phyloP scores from a whole-genome alignment of 768 basidiomycete species.

The Leccinum pellstonianum region DNA sequence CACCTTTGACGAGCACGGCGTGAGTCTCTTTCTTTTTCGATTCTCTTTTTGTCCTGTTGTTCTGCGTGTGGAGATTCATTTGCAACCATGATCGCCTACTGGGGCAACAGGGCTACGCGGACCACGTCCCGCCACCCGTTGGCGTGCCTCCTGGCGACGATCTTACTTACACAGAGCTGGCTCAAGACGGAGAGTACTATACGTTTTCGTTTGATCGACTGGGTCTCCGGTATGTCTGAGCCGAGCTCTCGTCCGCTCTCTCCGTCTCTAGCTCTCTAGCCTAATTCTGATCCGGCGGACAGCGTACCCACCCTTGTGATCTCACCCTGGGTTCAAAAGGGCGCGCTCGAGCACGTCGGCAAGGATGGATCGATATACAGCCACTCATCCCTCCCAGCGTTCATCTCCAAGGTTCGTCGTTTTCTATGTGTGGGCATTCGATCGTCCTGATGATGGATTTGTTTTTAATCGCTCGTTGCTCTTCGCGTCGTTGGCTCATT shows the following conservation, averaged over 20 bases:
- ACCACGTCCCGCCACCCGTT: constrained; percentile 23
- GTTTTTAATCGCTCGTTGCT: background rate
- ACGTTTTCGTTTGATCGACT: constrained; percentile 26
- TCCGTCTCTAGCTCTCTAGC: background rate
- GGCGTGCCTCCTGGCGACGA: constrained; percentile 25
- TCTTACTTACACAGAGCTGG: constrained; percentile 24
- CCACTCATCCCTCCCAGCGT: constrained; percentile 23
- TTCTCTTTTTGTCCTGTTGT: background rate
- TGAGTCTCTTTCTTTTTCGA: constrained; percentile 1
- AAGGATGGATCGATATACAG: constrained; percentile 17
- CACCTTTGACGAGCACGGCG: constrained; percentile 29
- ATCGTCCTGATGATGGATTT: background rate
- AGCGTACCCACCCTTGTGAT: constrained; percentile 24
- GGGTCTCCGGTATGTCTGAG: constrained; percentile 20
- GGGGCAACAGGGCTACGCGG: constrained; percentile 22
- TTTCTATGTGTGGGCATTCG: background rate
- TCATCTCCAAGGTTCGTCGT: constrained; percentile 19
- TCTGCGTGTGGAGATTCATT: background rate
- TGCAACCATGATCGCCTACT: background rate
- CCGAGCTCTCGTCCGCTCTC: background rate
- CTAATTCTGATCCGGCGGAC: background rate
- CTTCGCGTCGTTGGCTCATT: background rate
- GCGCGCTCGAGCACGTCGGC: constrained; percentile 13
- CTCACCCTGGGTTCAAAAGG: constrained; percentile 27
- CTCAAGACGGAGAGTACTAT: constrained; percentile 18